Percentiles rank a stretch among this genome's conserved stretches.
Evolutionary conservation across 1,139 yeast genomes (phyloP).

Genomic region (Yamadazyma kanchanaburiensis): DNA sequence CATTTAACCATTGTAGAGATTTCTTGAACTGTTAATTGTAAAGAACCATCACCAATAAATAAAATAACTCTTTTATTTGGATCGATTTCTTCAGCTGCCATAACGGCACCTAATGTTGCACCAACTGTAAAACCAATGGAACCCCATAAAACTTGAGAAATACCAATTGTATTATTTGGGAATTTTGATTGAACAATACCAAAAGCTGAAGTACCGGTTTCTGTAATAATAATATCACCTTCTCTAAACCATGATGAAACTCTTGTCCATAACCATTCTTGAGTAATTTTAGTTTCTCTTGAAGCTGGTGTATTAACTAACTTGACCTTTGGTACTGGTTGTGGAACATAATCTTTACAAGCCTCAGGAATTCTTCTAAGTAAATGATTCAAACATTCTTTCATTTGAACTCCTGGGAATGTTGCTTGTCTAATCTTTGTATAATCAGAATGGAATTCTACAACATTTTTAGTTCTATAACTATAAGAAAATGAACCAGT

Average conservation of each 20-base stretch:
- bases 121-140: slow-evolving; percentile 89
- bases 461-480: slow-evolving; percentile 72
- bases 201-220: slow-evolving; percentile 88
- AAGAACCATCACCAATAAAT: slow-evolving; percentile 88
- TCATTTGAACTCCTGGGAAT: slow-evolving; percentile 79
- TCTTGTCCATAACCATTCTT: slow-evolving; percentile 81
- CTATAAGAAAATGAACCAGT: slow-evolving; percentile 86
- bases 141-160: slow-evolving; percentile 89
- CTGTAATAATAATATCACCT: slow-evolving; percentile 80
- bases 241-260: slow-evolving; percentile 70
- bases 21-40: slow-evolving; percentile 85
- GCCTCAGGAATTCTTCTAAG: slow-evolving; percentile 33
- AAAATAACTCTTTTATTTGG: slow-evolving; percentile 69
- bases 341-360: slow-evolving; percentile 38
- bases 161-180: slow-evolving; percentile 72
- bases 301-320: slow-evolving; percentile 30
- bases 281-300: slow-evolving; percentile 43
- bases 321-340: slow-evolving; percentile 44
- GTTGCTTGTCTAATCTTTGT: slow-evolving; percentile 73
- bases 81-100: slow-evolving; percentile 77
- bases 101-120: slow-evolving; percentile 78
- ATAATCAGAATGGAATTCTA: slow-evolving; percentile 89
- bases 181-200: slow-evolving; percentile 79
- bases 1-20: slow-evolving; percentile 81
- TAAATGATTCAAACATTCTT: slow-evolving; percentile 56